A percentile compares a stretch with the other conserved stretches of the same genome.
These are phyloP conservation scores for Termitomyces sp. DNA, from an alignment of 768 basidiomycete genomes.

Conservation along the genomic window DNA sequence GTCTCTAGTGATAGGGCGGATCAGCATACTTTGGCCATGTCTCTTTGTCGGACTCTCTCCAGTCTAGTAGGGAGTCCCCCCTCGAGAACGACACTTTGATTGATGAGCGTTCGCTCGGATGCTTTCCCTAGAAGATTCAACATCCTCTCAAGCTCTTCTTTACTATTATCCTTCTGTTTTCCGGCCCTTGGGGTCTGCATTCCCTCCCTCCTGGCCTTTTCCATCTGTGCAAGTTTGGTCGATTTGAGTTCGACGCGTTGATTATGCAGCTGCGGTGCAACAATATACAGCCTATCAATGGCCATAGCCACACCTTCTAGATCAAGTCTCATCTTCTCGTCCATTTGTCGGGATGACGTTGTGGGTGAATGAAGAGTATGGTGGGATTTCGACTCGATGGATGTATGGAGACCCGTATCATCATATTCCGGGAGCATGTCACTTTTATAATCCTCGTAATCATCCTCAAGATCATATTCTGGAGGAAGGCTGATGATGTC, in stretches of 20 bases:
- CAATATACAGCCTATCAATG: constrained; percentile 84
- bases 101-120: constrained; percentile 58
- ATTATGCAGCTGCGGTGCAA: constrained; percentile 84
- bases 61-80: constrained; percentile 51
- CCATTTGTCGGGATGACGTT: constrained; percentile 26
- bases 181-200: constrained; percentile 18
- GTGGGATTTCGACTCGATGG: constrained; percentile 31
- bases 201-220: constrained; percentile 56
- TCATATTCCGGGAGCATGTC: constrained; percentile 59
- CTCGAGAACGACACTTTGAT: constrained; percentile 70
- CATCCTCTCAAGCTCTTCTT: constrained; percentile 65
- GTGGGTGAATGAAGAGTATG: constrained; percentile 23
- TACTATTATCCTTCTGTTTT: constrained; percentile 47
- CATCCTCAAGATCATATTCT: constrained; percentile 45
- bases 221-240: constrained; percentile 68
- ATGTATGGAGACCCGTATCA: constrained; percentile 34
- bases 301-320: constrained; percentile 83
- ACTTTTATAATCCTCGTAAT: constrained; percentile 29
- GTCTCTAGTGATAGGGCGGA: neutral
- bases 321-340: constrained; percentile 85
- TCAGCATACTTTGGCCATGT: constrained; percentile 56
- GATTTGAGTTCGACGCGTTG: constrained; percentile 90
- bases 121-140: constrained; percentile 70
- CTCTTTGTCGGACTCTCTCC: constrained; percentile 55
- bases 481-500: constrained; percentile 38